Evolutionary conservation across 31 red algal genomes (phyloP).

Genomic region (Asparagopsis taxiformis): DNA sequence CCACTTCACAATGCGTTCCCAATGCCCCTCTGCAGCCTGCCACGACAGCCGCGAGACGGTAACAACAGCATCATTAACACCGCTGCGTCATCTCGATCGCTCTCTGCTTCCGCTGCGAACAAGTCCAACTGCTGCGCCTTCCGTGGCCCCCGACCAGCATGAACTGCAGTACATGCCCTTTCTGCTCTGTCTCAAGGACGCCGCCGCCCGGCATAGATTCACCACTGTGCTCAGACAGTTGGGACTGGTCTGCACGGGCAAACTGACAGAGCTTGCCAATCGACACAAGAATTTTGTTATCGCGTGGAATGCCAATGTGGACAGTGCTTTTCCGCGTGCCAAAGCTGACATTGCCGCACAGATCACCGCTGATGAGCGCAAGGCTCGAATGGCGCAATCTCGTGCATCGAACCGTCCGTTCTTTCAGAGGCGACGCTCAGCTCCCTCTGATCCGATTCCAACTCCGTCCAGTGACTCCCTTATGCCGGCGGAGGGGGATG

Average conservation of each 20-base stretch:
- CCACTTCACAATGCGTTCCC: conserved; percentile 11
- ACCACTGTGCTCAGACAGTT: not conserved
- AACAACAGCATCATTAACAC: not conserved
- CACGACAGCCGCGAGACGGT: not conserved
- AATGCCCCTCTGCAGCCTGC: conserved; percentile 9
- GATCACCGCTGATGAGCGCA: not conserved
- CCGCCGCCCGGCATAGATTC: not conserved
- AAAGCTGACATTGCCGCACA: not conserved
- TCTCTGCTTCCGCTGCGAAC: conserved; percentile 1
- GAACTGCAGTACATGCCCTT: conserved; percentile 1
- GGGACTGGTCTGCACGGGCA: not conserved
- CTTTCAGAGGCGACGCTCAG: not conserved
- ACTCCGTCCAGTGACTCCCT: not conserved
- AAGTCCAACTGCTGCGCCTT: not conserved
- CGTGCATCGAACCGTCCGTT: not conserved
- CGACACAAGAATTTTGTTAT: not conserved
- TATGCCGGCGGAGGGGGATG: not conserved
- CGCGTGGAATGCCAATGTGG: not conserved
- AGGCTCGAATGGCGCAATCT: not conserved
- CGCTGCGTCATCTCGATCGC: conserved; percentile 9
- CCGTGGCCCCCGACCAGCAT: not conserved
- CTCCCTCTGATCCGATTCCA: not conserved
- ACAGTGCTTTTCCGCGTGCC: not conserved
- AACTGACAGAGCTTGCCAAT: not conserved
- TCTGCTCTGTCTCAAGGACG: conserved; percentile 11